A percentile compares a stretch with the other conserved stretches of the same genome.
Conservation (phyloP, 441 rosid species). For the Pelargonium cotyledonis region DNA sequence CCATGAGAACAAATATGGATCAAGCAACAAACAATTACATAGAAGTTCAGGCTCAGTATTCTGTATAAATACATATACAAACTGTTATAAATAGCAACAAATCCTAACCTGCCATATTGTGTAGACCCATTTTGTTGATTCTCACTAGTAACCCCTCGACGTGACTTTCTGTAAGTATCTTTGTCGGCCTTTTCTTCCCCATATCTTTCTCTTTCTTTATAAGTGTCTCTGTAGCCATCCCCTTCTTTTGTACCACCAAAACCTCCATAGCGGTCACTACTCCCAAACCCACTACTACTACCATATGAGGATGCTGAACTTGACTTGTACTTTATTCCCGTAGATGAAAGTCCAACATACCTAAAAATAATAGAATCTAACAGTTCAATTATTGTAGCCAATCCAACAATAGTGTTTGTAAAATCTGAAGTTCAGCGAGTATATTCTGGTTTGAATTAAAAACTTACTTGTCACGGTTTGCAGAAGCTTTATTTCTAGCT, state of each 20-base stretch:
- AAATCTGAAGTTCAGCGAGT: constrained; percentile 8
- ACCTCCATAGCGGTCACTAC: constrained; percentile 51
- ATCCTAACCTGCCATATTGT: constrained; percentile 46
- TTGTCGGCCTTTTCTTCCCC: constrained; percentile 42
- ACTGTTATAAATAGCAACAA: constrained; percentile 11
- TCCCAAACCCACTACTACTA: constrained; percentile 39
- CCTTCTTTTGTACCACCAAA: constrained; percentile 38
- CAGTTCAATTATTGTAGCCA: constrained; percentile 15
- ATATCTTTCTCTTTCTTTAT: constrained; percentile 38
- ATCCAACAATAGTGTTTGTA: constrained; percentile 1
- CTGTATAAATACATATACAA: background rate
- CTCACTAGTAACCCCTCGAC: constrained; percentile 34
- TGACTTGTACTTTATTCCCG: constrained; percentile 66
- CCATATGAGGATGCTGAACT: constrained; percentile 48
- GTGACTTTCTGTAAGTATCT: constrained; percentile 47
- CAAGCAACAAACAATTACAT: background rate
- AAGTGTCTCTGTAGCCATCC: constrained; percentile 45
- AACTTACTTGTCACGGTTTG: constrained; percentile 87
- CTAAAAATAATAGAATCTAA: constrained; percentile 32
- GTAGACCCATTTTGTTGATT: constrained; percentile 40
- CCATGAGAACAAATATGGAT: background rate
- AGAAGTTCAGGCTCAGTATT: background rate
- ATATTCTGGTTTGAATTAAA: constrained; percentile 15
- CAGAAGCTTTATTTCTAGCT: constrained; percentile 77
- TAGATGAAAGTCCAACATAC: constrained; percentile 89